These are phyloP conservation scores for Lactarius quietus DNA, from an alignment of 768 basidiomycete genomes.

Conservation along the genomic window DNA sequence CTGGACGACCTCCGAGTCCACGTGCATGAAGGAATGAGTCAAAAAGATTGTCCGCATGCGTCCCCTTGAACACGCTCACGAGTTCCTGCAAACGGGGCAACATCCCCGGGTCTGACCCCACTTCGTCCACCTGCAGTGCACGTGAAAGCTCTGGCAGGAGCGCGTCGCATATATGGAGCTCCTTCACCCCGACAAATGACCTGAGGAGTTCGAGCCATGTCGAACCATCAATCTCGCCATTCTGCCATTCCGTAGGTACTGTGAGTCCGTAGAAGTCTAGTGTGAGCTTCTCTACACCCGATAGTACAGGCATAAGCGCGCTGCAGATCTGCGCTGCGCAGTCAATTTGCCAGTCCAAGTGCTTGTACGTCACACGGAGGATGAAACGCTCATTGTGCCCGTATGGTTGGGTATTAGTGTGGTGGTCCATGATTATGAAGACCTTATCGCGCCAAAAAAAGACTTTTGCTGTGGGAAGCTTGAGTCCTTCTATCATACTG, in stretches of 20 bases:
- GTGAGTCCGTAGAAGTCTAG: not conserved
- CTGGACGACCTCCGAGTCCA: not conserved
- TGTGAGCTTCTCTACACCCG: not conserved
- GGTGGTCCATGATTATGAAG: not conserved
- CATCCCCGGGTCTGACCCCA: not conserved
- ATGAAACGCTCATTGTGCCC: not conserved
- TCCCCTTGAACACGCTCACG: not conserved
- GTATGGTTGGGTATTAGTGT: no score
- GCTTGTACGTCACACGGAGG: not conserved
- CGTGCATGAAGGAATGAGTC: not conserved
- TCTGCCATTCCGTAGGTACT: not conserved
- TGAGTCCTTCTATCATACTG: not conserved
- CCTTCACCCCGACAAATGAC: not conserved
- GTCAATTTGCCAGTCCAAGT: slow-evolving; percentile 7
- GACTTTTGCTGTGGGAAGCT: not conserved
- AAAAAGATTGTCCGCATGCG: not conserved
- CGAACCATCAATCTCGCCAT: not conserved
- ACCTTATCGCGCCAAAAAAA: not conserved
- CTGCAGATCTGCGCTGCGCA: slow-evolving; percentile 10
- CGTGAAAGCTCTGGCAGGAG: not conserved
- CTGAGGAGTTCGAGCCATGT: not conserved
- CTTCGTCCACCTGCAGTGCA: not conserved
- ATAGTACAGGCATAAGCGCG: not conserved
- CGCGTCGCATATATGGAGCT: not conserved
- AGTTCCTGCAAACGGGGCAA: not conserved